A percentile compares a stretch with the other conserved stretches of the same genome.
Evolutionary conservation across 2,329 filamentous ascomycete species (phyloP).

Genomic region (Zalaria sp.): DNA sequence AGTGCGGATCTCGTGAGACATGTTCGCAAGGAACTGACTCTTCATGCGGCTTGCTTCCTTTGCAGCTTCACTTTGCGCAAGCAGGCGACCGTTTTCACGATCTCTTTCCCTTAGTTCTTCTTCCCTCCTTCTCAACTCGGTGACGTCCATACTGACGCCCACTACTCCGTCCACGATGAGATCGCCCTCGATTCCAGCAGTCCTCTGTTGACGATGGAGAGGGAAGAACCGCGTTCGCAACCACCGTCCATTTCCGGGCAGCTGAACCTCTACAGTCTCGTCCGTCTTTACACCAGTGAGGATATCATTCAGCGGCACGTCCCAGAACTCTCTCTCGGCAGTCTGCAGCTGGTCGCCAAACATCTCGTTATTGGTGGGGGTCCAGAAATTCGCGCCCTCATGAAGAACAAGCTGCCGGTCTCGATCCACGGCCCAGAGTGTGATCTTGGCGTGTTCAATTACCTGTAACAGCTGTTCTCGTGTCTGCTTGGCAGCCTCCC

Average conservation of each 20-base stretch:
- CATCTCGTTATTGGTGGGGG: conserved; percentile 35
- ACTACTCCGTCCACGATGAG: conserved; percentile 55
- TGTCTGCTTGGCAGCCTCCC: conserved; percentile 49
- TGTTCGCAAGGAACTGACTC: conserved; percentile 62
- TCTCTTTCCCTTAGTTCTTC: conserved; percentile 49
- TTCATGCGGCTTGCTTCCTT: conserved; percentile 72
- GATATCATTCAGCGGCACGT: conserved; percentile 46
- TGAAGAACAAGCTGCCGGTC: conserved; percentile 50
- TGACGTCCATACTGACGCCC: conserved; percentile 68
- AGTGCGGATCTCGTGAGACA: conserved; percentile 24
- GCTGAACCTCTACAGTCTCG: conserved; percentile 49
- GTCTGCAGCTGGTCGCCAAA: conserved; percentile 28
- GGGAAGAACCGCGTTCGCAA: conserved; percentile 61
- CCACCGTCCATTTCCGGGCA: conserved; percentile 45
- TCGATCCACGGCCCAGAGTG: conserved; percentile 58
- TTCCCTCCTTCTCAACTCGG: conserved; percentile 53
- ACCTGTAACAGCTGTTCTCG: conserved; percentile 60
- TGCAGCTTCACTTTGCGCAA: conserved; percentile 63
- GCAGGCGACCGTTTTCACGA: conserved; percentile 50
- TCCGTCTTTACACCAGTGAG: conserved; percentile 46
- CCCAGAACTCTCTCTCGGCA: conserved; percentile 29
- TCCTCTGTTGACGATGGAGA: conserved; percentile 42
- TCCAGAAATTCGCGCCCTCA: conserved; percentile 47
- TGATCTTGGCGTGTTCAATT: conserved; percentile 60
- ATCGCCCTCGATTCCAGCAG: conserved; percentile 36